These are phyloP conservation scores for Penstemon barbatus DNA, from an alignment of 257 asterid genomes.

Conservation along the genomic window DNA sequence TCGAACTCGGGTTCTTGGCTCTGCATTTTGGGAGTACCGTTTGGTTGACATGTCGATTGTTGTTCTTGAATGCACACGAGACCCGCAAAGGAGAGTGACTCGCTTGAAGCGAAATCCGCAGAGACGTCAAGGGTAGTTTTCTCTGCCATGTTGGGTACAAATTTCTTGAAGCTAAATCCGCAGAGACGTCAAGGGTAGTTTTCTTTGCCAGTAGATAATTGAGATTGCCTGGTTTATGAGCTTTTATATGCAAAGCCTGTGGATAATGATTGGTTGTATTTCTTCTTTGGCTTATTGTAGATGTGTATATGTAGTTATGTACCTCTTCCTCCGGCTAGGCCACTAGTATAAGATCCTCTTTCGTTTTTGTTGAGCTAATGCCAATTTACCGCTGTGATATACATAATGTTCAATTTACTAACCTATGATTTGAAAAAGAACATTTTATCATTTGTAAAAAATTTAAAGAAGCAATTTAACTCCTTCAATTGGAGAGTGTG, in stretches of 20 bases:
- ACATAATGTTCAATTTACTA: no score
- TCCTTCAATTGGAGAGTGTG: no score
- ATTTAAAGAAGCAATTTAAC: no score
- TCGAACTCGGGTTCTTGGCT: conserved; percentile 39
- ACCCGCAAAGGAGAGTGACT: conserved; percentile 60
- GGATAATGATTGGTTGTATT: conserved; percentile 20
- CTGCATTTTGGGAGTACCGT: conserved; percentile 21
- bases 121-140: conserved; percentile 37
- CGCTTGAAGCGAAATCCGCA: conserved; percentile 44
- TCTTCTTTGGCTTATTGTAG: conserved; percentile 24
- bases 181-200: conserved; percentile 32
- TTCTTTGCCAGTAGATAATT: conserved; percentile 25
- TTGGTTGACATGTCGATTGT: not conserved
- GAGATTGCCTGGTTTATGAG: conserved; percentile 21
- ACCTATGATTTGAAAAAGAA: no score
- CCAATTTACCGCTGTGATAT: no score
- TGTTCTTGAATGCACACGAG: conserved; percentile 45
- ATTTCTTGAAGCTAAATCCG: conserved; percentile 43
- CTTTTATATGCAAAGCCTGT: conserved; percentile 34
- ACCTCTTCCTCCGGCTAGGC: conserved; percentile 7
- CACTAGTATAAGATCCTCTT: conserved; percentile 8
- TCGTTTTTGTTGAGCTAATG: not conserved
- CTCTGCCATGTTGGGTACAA: conserved; percentile 29
- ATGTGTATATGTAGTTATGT: conserved; percentile 15
- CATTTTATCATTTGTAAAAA: no score